phyloP scores from a whole-genome alignment of 2,329 filamentous ascomycete genomes.

The Clarireedia hainanense region DNA sequence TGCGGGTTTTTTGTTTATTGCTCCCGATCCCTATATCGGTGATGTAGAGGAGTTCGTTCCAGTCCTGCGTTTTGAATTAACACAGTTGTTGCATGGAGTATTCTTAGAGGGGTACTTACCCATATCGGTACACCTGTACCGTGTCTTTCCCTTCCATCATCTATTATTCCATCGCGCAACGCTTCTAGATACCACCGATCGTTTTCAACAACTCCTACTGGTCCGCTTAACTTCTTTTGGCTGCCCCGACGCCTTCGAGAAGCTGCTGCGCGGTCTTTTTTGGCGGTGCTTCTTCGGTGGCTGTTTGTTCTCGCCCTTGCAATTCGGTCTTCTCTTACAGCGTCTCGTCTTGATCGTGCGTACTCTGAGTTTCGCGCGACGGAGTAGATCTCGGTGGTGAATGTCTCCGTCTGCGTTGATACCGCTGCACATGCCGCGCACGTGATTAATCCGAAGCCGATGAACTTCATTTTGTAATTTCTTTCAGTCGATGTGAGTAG shows the following conservation, averaged over 20 bases:
- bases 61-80: conserved; percentile 4
- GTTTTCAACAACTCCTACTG: conserved; percentile 4
- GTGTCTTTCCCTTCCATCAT: background rate
- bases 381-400: conserved; percentile 1
- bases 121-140: background rate
- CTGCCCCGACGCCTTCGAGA: background rate
- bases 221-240: background rate
- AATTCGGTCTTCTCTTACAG: background rate
- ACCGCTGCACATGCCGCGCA: background rate
- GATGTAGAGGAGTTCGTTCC: conserved; percentile 8
- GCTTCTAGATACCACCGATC: background rate
- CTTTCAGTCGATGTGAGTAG: background rate
- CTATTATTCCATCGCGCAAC: background rate
- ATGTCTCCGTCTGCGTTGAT: background rate
- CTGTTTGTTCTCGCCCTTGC: conserved; percentile 1
- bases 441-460: background rate
- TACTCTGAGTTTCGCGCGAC: conserved; percentile 3
- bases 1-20: conserved; percentile 6
- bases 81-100: background rate
- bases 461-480: background rate
- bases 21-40: conserved; percentile 10
- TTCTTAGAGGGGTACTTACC: background rate
- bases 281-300: background rate
- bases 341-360: background rate
- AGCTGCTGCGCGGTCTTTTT: background rate